Percentiles rank a stretch among this genome's conserved stretches.
These are phyloP conservation scores for Naganishia liquefaciens DNA, from an alignment of 1,284 basidiomycete genomes.

Conservation along the genomic window DNA sequence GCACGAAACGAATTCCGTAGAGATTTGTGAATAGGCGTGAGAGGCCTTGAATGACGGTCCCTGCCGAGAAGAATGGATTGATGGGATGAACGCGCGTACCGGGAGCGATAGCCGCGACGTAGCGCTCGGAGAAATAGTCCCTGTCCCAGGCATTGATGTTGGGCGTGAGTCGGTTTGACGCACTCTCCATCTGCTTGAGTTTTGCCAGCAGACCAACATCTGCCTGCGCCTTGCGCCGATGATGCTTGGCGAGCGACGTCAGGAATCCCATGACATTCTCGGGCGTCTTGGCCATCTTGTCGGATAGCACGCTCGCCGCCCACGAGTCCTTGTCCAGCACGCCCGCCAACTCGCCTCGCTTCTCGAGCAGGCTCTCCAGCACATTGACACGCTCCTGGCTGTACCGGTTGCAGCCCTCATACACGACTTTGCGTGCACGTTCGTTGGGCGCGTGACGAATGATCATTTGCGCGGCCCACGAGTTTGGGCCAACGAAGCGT, in stretches of 20 bases:
- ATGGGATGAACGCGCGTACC: constrained; percentile 66
- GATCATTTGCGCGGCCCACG: constrained; percentile 87
- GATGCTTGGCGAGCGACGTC: constrained; percentile 72
- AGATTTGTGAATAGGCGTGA: constrained; percentile 78
- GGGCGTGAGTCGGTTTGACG: constrained; percentile 50
- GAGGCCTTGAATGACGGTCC: constrained; percentile 81
- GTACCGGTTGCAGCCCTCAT: constrained; percentile 68
- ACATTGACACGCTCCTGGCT: constrained; percentile 56
- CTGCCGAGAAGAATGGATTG: constrained; percentile 70
- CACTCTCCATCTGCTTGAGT: constrained; percentile 67
- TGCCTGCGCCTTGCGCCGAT: constrained; percentile 67
- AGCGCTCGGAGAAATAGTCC: constrained; percentile 67
- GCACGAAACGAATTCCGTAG: constrained; percentile 78
- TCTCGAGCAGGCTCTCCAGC: constrained; percentile 72
- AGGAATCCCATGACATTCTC: constrained; percentile 86
- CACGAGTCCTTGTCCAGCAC: constrained; percentile 80
- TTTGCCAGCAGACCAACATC: constrained; percentile 71
- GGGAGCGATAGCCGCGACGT: constrained; percentile 60
- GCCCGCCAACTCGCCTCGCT: constrained; percentile 74
- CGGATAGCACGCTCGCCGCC: constrained; percentile 77
- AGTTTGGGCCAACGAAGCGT: constrained; percentile 72
- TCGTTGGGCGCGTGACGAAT: constrained; percentile 80
- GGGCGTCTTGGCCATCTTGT: constrained; percentile 93
- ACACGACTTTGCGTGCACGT: constrained; percentile 75
- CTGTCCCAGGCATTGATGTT: constrained; percentile 87